phyloP scores from a whole-genome alignment of 2,329 filamentous ascomycete genomes.

The Ascochyta pisi region DNA sequence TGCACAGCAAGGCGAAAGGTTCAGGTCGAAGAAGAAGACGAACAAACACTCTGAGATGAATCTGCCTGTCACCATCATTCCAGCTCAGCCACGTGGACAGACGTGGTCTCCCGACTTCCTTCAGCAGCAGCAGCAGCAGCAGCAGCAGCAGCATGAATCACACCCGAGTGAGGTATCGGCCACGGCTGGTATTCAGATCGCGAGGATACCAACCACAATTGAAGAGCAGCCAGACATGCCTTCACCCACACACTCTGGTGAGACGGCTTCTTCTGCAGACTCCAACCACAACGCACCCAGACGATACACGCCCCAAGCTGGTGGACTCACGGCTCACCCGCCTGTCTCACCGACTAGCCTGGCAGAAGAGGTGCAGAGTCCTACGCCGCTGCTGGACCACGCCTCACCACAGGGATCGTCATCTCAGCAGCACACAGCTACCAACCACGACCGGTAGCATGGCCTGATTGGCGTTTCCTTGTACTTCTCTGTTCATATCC shows the following conservation, averaged over 20 bases:
- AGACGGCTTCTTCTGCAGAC: slow-evolving; percentile 17
- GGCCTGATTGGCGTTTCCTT: neutral
- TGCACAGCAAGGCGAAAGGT: slow-evolving; percentile 56
- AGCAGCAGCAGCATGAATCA: neutral
- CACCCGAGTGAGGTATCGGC: slow-evolving; percentile 17
- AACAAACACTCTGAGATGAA: slow-evolving; percentile 48
- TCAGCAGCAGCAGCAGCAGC: slow-evolving; percentile 22
- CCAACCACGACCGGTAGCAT: slow-evolving; percentile 41
- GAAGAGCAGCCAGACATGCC: slow-evolving; percentile 21
- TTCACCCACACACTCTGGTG: slow-evolving; percentile 22
- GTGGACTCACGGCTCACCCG: slow-evolving; percentile 15
- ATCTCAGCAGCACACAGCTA: slow-evolving; percentile 6
- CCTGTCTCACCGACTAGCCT: slow-evolving; percentile 13
- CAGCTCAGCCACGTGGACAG: slow-evolving; percentile 62
- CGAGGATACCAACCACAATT: slow-evolving; percentile 27
- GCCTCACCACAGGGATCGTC: neutral
- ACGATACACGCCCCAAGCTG: slow-evolving; percentile 33
- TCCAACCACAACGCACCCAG: slow-evolving; percentile 32
- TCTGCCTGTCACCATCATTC: slow-evolving; percentile 66
- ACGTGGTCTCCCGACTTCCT: slow-evolving; percentile 60
- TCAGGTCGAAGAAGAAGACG: slow-evolving; percentile 49
- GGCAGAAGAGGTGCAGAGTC: slow-evolving; percentile 11
- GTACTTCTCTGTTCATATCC: slow-evolving; percentile 33
- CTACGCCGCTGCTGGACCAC: slow-evolving; percentile 12
- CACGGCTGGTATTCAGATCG: slow-evolving; percentile 22